These are phyloP conservation scores for Bisporella sp. DNA, from an alignment of 2,329 filamentous ascomycete genomes.

Conservation along the genomic window DNA sequence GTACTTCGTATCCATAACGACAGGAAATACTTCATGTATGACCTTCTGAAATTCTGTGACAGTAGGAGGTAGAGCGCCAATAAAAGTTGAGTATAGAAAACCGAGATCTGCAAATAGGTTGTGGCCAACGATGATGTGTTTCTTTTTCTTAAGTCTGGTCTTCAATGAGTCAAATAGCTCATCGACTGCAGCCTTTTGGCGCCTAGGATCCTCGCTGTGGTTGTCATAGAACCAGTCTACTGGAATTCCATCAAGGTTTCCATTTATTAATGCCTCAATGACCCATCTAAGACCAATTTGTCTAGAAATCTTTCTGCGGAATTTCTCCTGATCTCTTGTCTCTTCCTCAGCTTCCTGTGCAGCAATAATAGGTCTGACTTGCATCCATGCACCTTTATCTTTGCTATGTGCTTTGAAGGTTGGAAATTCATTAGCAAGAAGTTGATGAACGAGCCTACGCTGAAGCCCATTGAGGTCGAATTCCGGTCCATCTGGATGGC, in stretches of 20 bases:
- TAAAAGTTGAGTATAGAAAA: constrained; percentile 57
- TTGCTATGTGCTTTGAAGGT: constrained; percentile 16
- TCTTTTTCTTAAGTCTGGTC: constrained; percentile 19
- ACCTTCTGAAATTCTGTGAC: constrained; percentile 44
- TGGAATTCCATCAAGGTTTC: constrained; percentile 21
- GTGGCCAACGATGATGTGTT: constrained; percentile 50
- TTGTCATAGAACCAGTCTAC: constrained; percentile 34
- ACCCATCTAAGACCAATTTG: constrained; percentile 21
- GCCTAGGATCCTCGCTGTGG: constrained; percentile 23
- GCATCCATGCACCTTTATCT: constrained; percentile 24
- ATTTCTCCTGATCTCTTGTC: no score
- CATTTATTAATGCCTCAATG: constrained; percentile 26
- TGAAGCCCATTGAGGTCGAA: constrained; percentile 48
- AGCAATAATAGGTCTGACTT: constrained; percentile 20
- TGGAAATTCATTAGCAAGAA: constrained; percentile 56
- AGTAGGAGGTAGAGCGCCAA: constrained; percentile 46
- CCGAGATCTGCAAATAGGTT: constrained; percentile 59
- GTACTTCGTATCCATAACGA: constrained; percentile 55
- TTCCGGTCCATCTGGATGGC: constrained; percentile 26
- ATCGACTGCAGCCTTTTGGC: constrained; percentile 31
- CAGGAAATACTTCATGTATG: constrained; percentile 40
- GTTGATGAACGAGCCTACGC: constrained; percentile 57
- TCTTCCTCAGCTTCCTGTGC: constrained; percentile 16
- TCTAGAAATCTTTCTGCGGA: background rate
- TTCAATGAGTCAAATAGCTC: constrained; percentile 21